Base-by-base conservation (phyloP, 345 rosid genomes). In the Brassica juncea region DNA sequence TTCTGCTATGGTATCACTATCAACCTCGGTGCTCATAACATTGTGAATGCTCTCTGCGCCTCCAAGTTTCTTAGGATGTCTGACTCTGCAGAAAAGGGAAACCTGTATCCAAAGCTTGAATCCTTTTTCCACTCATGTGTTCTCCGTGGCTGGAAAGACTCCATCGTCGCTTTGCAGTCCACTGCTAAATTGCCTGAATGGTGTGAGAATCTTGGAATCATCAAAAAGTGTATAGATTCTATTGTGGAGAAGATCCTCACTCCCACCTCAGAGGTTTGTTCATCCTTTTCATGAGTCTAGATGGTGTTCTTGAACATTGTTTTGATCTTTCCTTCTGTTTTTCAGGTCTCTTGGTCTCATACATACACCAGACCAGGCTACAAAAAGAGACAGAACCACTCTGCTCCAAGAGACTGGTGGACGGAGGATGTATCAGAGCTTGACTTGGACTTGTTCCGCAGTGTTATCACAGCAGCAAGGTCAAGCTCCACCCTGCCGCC, bases 401-500 rank as follows among this genome's bases (percentile, higher is more conserved):
- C 91, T 16, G 94, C 83, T 49, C 99, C 99, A 49, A 89, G 83
- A 75, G 99, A 96, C 84, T 96, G 98, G 99, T 96, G 99, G 98
- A 93, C 97, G 1, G 99, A 96, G 73, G 97, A 96, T 83, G 81
- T 92, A 82, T 87, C 97, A 4, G 94, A 92, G 79, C 97, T 96
- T 21, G 97, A 96, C 63, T 79, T 96, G 73, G 98, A 93, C 84
- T 88, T 93, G 23, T 92, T 93, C 79, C 88, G 95, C 44, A 90
- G 94, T 75, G 83, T 92, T 30, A 85, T 92, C 23, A 85, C 89
- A 39, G 86, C 97, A 23, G 81, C 89, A 23, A 86, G 89, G 86
- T 88, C 98, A 66, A 86, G 92, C 6, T 80, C 84, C 57, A 79
- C 76, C 69, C 78, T 92, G 37, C 86, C 91, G 5, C 86, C 97